Evolutionary conservation across 805 yeast species (phyloP).

Genomic region (Wickerhamiella parazyma): DNA sequence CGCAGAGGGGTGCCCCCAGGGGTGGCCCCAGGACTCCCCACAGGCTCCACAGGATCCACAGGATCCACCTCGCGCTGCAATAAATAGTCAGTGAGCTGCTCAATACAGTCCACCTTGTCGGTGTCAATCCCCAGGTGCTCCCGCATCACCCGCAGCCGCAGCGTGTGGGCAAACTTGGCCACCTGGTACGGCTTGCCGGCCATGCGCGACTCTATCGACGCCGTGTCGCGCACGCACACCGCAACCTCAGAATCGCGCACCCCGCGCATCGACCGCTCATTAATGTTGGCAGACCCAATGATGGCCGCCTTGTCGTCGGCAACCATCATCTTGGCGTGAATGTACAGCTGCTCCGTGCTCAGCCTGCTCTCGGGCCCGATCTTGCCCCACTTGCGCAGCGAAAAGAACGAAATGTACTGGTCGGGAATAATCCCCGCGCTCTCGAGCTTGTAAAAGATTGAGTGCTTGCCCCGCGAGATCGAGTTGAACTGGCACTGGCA

Average conservation of each 20-base stretch:
- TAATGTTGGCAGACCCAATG: slow-evolving; percentile 94
- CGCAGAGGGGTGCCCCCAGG: neutral
- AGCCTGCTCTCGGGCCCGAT: slow-evolving; percentile 62
- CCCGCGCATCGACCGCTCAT: slow-evolving; percentile 94
- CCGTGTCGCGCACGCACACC: slow-evolving; percentile 68
- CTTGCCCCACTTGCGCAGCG: slow-evolving; percentile 90
- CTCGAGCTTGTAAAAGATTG: slow-evolving; percentile 71
- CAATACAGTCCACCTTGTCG: slow-evolving; percentile 20
- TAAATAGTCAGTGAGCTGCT: slow-evolving; percentile 14
- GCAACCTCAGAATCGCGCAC: slow-evolving; percentile 90
- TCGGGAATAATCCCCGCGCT: slow-evolving; percentile 74
- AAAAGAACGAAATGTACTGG: slow-evolving; percentile 81
- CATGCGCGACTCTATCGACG: slow-evolving; percentile 43
- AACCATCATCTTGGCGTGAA: slow-evolving; percentile 83
- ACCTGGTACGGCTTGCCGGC: slow-evolving; percentile 70
- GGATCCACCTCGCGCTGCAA: neutral
- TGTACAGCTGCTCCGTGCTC: slow-evolving; percentile 82
- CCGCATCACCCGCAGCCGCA: slow-evolving; percentile 85
- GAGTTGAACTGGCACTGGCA: slow-evolving; percentile 95
- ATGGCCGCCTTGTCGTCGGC: slow-evolving; percentile 90
- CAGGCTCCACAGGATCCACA: neutral
- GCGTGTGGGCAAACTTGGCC: slow-evolving; percentile 75
- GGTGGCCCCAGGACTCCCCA: neutral
- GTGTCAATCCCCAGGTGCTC: slow-evolving; percentile 86
- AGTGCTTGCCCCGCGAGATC: slow-evolving; percentile 76